phyloP scores from a whole-genome alignment of 2,329 filamentous ascomycete genomes.

The Sordariomycetes sp. region DNA sequence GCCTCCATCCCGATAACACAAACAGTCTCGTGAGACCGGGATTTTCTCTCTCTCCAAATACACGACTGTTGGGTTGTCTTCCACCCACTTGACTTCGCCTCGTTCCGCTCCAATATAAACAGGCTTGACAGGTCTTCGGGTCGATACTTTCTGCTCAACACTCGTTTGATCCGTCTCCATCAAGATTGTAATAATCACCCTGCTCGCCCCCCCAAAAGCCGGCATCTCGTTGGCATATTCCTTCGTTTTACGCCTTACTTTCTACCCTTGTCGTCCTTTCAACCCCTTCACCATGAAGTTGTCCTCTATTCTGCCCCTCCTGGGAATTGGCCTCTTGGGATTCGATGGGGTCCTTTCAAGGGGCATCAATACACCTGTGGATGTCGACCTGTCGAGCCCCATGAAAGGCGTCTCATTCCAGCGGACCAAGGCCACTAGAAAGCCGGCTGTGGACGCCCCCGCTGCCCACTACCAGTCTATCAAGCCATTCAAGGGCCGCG shows the following conservation, averaged over 20 bases:
- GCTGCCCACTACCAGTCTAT: conserved; percentile 21
- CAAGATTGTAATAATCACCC: neutral
- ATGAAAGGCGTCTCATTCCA: conserved; percentile 27
- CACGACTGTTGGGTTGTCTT: neutral
- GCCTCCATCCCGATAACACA: neutral
- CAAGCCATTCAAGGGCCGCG: conserved; percentile 15
- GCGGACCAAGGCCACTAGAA: conserved; percentile 16
- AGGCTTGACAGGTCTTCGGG: neutral
- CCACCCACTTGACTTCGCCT: neutral
- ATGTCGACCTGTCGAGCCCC: conserved; percentile 15
- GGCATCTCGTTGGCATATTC: neutral
- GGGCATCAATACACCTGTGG: neutral
- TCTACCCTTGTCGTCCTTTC: neutral
- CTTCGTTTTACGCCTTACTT: neutral
- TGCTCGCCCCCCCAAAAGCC: neutral
- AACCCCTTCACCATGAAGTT: neutral
- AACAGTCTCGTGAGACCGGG: neutral
- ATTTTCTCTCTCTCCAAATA: neutral
- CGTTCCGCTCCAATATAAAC: neutral
- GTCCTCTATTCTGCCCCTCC: neutral
- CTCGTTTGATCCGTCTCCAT: neutral
- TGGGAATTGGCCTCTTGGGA: neutral
- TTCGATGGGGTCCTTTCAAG: neutral
- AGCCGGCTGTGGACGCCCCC: conserved; percentile 16
- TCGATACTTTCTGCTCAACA: neutral